Evolutionary conservation across 208 protist genomes (phyloP).

Genomic region (Histomonas meleagridis): DNA sequence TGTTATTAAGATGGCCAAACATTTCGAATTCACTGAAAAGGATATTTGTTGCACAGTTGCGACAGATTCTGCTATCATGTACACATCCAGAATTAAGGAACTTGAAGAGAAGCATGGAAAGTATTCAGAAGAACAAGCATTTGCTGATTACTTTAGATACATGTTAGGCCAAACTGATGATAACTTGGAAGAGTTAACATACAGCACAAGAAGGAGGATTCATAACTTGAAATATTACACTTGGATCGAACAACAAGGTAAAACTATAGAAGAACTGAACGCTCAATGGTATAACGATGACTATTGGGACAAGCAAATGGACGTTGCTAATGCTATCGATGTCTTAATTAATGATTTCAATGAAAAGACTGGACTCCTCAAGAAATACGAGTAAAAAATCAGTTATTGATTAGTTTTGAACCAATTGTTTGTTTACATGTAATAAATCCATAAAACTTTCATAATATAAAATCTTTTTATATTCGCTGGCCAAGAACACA

Average conservation of each 20-base stretch:
- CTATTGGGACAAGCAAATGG: background rate
- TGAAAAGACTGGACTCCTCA: constrained; percentile 3
- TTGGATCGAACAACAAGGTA: constrained; percentile 17
- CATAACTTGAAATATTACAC: constrained; percentile 10
- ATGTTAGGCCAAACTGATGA: background rate
- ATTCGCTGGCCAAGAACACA: too few relatives aligned
- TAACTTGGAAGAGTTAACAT: background rate
- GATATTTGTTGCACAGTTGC: background rate
- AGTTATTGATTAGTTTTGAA: too few relatives aligned
- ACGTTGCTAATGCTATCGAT: background rate
- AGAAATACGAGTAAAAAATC: constrained; percentile 10
- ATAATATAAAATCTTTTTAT: too few relatives aligned
- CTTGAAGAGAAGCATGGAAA: constrained; percentile 10
- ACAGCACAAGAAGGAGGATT: background rate
- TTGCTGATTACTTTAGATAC: background rate
- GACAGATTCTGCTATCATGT: background rate
- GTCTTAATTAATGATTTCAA: background rate
- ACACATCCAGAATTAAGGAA: background rate
- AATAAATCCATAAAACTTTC: too few relatives aligned
- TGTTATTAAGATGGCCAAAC: background rate
- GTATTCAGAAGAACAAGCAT: background rate
- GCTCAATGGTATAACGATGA: background rate
- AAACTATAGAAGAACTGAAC: background rate
- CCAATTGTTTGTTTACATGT: too few relatives aligned
- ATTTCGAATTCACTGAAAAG: constrained; percentile 22